Evolutionary conservation across 208 protist genomes (phyloP).

Genomic region (Leishmania tropica): DNA sequence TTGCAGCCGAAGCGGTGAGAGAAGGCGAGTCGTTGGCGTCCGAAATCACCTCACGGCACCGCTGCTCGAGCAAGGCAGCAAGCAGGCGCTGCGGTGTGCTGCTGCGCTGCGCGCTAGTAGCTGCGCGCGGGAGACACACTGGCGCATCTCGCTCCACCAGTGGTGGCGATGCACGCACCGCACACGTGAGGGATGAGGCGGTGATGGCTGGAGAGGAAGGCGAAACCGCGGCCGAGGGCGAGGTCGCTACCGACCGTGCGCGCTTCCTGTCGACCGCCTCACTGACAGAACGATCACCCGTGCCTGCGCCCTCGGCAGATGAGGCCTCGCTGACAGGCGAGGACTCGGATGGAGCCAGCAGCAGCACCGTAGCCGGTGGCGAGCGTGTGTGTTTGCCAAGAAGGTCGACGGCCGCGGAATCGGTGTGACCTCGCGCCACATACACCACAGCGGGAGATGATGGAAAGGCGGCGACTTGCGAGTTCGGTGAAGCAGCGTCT

Average conservation of each 20-base stretch:
- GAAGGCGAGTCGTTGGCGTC: background rate
- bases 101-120: background rate
- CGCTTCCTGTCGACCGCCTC: background rate
- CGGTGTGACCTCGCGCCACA: background rate
- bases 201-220: no score
- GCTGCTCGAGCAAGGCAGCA: slow-evolving; percentile 13
- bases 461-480: background rate
- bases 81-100: slow-evolving; percentile 12
- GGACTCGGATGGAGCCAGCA: background rate
- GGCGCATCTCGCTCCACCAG: background rate
- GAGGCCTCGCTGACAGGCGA: background rate
- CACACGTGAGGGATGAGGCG: background rate
- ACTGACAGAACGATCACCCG: background rate
- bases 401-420: background rate
- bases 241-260: background rate
- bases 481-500: no score
- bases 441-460: background rate
- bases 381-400: background rate
- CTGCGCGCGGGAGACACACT: background rate
- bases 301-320: background rate
- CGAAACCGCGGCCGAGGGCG: background rate
- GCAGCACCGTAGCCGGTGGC: background rate
- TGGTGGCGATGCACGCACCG: background rate
- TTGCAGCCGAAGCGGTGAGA: background rate
- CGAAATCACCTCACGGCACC: background rate